These are phyloP conservation scores for Myxozyma lipomycoides DNA, from an alignment of 805 yeast genomes.

Conservation along the genomic window DNA sequence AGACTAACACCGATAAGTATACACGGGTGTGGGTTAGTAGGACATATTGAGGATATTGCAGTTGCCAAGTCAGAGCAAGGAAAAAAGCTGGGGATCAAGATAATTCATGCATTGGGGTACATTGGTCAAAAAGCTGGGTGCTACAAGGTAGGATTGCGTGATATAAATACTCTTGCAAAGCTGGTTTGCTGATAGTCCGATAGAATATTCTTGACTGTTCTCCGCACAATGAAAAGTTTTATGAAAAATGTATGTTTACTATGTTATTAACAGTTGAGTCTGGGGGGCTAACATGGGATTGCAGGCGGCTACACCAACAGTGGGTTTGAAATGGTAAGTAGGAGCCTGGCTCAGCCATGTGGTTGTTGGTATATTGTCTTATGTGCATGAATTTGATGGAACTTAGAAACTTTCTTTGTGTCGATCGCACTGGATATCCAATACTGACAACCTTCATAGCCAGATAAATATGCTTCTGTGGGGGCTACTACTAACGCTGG, in stretches of 20 bases:
- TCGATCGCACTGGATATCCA: too few relatives aligned
- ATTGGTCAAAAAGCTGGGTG: conserved; percentile 63
- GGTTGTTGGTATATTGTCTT: background rate
- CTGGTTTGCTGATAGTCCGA: background rate
- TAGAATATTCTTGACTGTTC: conserved; percentile 73
- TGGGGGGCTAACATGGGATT: background rate
- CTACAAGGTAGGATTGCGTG: conserved; percentile 59
- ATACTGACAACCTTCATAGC: too few relatives aligned
- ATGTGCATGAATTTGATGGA: too few relatives aligned
- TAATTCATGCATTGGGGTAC: conserved; percentile 59
- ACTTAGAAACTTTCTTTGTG: too few relatives aligned
- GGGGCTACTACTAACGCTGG: too few relatives aligned
- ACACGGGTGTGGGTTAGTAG: conserved; percentile 79
- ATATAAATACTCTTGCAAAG: background rate
- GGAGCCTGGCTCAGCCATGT: conserved; percentile 1
- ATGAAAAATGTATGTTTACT: conserved; percentile 62
- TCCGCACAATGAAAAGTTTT: conserved; percentile 74
- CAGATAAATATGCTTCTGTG: too few relatives aligned
- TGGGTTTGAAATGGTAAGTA: conserved; percentile 25
- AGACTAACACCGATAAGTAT: conserved; percentile 41
- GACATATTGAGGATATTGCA: conserved; percentile 94
- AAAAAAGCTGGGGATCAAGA: conserved; percentile 63
- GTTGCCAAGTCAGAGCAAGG: conserved; percentile 77
- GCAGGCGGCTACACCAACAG: conserved; percentile 24
- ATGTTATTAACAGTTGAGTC: background rate